A percentile compares a stretch with the other conserved stretches of the same genome.
Evolutionary conservation across 2,329 filamentous ascomycete genomes (phyloP).

Genomic region (Arachnopeziza araneosa): DNA sequence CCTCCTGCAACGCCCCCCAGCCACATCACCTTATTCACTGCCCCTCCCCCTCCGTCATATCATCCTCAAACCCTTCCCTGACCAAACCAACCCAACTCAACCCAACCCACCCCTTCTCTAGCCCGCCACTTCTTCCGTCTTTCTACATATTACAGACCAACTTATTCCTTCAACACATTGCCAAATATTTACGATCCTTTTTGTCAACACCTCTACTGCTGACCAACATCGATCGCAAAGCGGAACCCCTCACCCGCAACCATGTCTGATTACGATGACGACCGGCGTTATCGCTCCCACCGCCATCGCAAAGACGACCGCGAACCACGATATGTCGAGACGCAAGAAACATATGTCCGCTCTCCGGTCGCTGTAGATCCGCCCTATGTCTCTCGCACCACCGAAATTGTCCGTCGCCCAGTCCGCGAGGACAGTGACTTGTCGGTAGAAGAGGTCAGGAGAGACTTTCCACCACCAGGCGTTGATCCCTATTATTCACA

Average conservation of each 20-base stretch:
- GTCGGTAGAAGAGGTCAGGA: slow-evolving; percentile 74
- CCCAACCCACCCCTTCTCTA: neutral
- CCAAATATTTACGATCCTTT: neutral
- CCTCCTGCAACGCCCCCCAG: no score
- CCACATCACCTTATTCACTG: neutral
- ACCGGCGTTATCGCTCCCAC: slow-evolving; percentile 24
- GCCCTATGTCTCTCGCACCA: slow-evolving; percentile 37
- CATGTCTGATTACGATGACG: slow-evolving; percentile 10
- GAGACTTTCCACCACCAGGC: slow-evolving; percentile 69
- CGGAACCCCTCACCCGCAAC: neutral
- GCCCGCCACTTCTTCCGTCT: neutral
- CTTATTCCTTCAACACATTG: neutral
- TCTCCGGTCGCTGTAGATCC: slow-evolving; percentile 22
- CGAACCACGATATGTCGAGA: slow-evolving; percentile 49
- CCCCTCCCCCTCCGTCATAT: neutral
- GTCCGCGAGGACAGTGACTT: slow-evolving; percentile 68
- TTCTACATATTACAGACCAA: neutral
- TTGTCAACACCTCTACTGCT: no score
- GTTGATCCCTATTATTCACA: slow-evolving; percentile 20
- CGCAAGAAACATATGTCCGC: slow-evolving; percentile 31
- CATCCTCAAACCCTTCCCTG: neutral
- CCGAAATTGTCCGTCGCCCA: slow-evolving; percentile 49
- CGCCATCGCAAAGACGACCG: slow-evolving; percentile 33
- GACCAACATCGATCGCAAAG: neutral
- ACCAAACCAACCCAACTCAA: neutral